Evolutionary conservation across 169 alveolate genomes (phyloP).

Genomic region (Eimeria maxima): DNA sequence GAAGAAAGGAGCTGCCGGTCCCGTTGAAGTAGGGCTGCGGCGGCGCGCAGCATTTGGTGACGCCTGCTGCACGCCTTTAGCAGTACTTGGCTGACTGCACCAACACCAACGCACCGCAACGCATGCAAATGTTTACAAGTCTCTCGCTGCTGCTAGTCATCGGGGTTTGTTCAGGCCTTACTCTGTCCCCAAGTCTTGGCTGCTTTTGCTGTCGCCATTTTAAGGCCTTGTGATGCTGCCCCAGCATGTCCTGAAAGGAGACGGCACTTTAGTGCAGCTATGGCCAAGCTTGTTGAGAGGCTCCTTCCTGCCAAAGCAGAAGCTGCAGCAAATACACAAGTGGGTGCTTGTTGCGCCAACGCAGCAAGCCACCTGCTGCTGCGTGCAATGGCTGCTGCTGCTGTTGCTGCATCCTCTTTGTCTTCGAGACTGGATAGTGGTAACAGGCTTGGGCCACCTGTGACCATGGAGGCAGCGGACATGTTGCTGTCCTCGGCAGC

Average conservation of each 20-base stretch:
- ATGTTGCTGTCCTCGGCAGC: constrained; percentile 2
- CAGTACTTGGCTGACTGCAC: constrained; percentile 63
- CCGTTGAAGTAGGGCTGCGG: constrained; percentile 36
- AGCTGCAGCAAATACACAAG: constrained; percentile 46
- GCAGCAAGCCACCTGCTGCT: constrained; percentile 62
- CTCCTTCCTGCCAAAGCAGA: not conserved
- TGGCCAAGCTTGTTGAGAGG: not conserved
- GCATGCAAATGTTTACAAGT: not conserved
- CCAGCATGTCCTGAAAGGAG: constrained; percentile 44
- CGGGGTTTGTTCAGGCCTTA: not conserved
- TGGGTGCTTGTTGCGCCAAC: constrained; percentile 56
- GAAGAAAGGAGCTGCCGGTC: constrained; percentile 14
- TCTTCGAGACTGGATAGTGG: not conserved
- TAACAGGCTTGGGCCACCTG: not conserved
- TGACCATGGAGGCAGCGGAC: not conserved
- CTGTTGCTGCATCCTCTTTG: constrained; percentile 4
- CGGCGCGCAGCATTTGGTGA: constrained; percentile 35
- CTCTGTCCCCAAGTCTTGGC: constrained; percentile 40
- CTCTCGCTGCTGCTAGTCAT: not conserved
- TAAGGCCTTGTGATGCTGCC: constrained; percentile 10
- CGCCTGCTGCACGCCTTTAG: constrained; percentile 44
- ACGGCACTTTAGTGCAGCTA: constrained; percentile 38
- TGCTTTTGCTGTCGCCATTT: not conserved
- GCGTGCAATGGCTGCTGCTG: constrained; percentile 42
- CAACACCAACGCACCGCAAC: constrained; percentile 4